A percentile compares a stretch with the other conserved stretches of the same genome.
These are phyloP conservation scores for Volvox africanus DNA, from an alignment of 139 green algal genomes.

Conservation along the genomic window DNA sequence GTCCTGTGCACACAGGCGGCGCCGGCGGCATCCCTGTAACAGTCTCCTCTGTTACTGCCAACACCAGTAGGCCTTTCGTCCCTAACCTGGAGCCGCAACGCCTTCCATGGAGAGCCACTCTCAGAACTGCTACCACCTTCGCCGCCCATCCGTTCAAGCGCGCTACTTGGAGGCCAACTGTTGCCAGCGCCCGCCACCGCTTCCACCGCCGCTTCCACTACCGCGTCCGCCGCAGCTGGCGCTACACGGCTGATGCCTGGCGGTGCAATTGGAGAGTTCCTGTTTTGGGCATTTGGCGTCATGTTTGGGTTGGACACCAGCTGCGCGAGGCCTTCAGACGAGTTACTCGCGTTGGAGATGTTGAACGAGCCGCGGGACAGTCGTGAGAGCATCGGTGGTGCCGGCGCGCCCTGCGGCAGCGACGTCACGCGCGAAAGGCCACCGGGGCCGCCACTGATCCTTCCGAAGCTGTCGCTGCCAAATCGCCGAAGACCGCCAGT, in stretches of 20 bases:
- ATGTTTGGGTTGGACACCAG: too few species aligned
- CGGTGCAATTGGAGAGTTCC: too few species aligned
- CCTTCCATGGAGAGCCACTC: not conserved
- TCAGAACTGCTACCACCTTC: not conserved
- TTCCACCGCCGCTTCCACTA: not conserved
- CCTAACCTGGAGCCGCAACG: not conserved
- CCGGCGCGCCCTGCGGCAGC: not conserved
- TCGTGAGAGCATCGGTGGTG: not conserved
- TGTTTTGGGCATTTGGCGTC: too few species aligned
- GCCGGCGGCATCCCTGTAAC: too few species aligned
- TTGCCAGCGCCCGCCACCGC: too few species aligned
- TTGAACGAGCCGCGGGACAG: constrained; percentile 15
- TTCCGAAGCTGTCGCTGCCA: not conserved
- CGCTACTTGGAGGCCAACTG: too few species aligned
- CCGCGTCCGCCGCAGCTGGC: not conserved
- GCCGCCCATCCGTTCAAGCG: too few species aligned
- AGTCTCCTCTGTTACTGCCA: too few species aligned
- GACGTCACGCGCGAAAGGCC: not conserved
- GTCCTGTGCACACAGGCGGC: too few species aligned
- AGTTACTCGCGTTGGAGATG: constrained; percentile 5
- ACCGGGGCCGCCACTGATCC: not conserved
- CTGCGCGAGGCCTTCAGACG: not conserved
- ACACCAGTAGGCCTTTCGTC: too few species aligned
- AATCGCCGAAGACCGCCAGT: not conserved
- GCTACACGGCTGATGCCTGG: too few species aligned